A percentile compares a stretch with the other conserved stretches of the same genome.
phyloP scores from a whole-genome alignment of 306 rosid genomes.

The Cicer cuneatum region DNA sequence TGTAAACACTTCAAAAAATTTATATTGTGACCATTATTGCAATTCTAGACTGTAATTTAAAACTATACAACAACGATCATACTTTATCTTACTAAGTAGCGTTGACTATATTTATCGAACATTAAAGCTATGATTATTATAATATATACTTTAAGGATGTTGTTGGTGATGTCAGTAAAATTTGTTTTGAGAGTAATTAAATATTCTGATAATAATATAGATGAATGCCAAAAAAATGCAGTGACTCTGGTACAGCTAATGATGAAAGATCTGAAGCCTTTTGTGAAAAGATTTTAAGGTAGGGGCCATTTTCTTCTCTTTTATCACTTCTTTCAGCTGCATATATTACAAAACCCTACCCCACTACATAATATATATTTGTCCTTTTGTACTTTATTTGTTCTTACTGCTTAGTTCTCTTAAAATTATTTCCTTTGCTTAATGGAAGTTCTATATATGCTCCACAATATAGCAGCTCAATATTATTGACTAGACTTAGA shows the following conservation, averaged over 20 bases:
- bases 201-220: slow-evolving; percentile 27
- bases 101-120: too few species aligned
- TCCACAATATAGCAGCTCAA: not conserved
- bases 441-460: not conserved
- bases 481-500: not conserved
- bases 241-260: slow-evolving; percentile 53
- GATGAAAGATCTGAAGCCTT: slow-evolving; percentile 49
- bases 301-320: slow-evolving; percentile 47
- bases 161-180: slow-evolving; percentile 16
- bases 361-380: slow-evolving; percentile 40
- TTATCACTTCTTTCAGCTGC: slow-evolving; percentile 32
- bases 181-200: slow-evolving; percentile 13
- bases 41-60: too few species aligned
- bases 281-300: slow-evolving; percentile 43
- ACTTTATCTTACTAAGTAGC: too few species aligned
- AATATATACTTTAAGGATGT: not conserved
- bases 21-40: too few species aligned
- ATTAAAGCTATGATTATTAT: too few species aligned
- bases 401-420: not conserved
- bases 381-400: slow-evolving; percentile 47
- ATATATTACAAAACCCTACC: slow-evolving; percentile 33
- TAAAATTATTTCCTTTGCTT: not conserved
- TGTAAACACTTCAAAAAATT: too few species aligned
- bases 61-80: too few species aligned
- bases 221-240: slow-evolving; percentile 46